Percentiles rank a stretch among this genome's conserved stretches.
phyloP scores from a whole-genome alignment of 139 green algal species.

The Pycnococcus provasolii region DNA sequence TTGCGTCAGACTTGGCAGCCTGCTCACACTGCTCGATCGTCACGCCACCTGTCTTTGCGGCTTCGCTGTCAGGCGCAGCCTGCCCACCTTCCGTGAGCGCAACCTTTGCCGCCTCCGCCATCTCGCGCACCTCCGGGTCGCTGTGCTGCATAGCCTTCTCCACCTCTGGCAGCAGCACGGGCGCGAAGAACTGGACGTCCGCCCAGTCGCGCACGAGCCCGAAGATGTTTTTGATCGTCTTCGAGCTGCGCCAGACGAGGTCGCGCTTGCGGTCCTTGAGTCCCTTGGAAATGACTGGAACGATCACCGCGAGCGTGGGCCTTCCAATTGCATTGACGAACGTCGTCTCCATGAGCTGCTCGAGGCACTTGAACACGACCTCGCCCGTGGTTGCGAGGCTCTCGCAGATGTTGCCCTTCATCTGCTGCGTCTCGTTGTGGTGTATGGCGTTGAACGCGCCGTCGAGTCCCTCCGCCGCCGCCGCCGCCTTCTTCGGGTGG shows the following conservation, averaged over 20 bases:
- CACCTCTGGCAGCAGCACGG: constrained; percentile 9
- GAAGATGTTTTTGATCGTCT: constrained; percentile 23
- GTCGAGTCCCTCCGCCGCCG: too few species aligned
- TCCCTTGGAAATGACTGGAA: constrained; percentile 20
- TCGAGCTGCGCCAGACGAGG: constrained; percentile 9
- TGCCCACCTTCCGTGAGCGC: neutral
- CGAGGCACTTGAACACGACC: constrained; percentile 1
- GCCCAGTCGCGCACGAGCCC: constrained; percentile 13
- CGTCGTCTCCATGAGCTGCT: constrained; percentile 29
- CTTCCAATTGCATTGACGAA: constrained; percentile 26
- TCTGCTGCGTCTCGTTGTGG: too few species aligned
- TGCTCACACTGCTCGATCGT: too few species aligned
- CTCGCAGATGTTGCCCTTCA: too few species aligned
- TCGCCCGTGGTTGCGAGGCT: too few species aligned
- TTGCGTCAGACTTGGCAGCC: too few species aligned
- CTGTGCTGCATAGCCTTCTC: constrained; percentile 18
- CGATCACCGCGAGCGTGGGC: constrained; percentile 10
- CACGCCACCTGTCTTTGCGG: too few species aligned
- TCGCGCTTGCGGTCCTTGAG: constrained; percentile 18
- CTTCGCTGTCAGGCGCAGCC: too few species aligned
- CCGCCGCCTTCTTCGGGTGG: too few species aligned
- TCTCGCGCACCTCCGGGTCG: constrained; percentile 19
- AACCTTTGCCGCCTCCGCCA: constrained; percentile 4
- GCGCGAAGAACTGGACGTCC: constrained; percentile 13
- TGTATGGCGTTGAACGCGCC: too few species aligned